Base-by-base conservation (phyloP, 177 flowering plant species). In the Telopea speciosissima region DNA sequence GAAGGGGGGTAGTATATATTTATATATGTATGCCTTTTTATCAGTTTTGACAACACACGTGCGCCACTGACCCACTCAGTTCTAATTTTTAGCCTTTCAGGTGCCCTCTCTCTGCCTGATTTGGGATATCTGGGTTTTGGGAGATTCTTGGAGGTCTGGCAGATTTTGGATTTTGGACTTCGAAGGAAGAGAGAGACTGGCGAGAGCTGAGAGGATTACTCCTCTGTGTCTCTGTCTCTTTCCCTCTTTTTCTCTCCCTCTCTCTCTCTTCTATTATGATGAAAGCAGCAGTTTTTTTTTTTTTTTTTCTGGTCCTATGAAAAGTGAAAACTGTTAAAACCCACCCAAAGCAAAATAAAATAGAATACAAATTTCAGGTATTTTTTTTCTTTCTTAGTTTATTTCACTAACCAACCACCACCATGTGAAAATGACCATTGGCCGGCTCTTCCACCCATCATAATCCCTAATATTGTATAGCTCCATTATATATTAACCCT, bases 361-460 rank as follows among this genome's bases (percentile, higher is more conserved):
- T 72, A 49, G 52, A 69, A 72, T 36, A 36, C 45, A 67, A 49
- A 49, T 49, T 13, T 49, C 5, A 16, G 54, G 3, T 9, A 49
- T 49, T 78, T 24, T 66, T 28, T 4, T 63, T 65, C n/a, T 45
- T 69, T 42, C 10, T 44, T 77, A 42, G 17, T 45, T 62, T 62
- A 70, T 52, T 62, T 70, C 24, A 21, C 7, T 42, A 49, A 69
- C 67, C 72, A 70, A 36, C 76, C 80, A 75, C 77, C 79, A 70
- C 70, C 61, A 70, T 72, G 68, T 78, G 86, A 83, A 78, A 83
- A 72, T 68, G 84, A 83, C 81, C 58, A 66, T 66, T 60, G 78
- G 83, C 86, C 84, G 72, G 79, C 79, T 4, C 79, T 60, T 64
- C 69, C 7, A 67, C 70, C 78, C 68, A 62, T 78, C 68, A 62